Evolutionary conservation across 78 protist genomes (phyloP), one percentile per base, ranked within the genome.

Genomic region (Dictyostelium citrinum): DNA sequence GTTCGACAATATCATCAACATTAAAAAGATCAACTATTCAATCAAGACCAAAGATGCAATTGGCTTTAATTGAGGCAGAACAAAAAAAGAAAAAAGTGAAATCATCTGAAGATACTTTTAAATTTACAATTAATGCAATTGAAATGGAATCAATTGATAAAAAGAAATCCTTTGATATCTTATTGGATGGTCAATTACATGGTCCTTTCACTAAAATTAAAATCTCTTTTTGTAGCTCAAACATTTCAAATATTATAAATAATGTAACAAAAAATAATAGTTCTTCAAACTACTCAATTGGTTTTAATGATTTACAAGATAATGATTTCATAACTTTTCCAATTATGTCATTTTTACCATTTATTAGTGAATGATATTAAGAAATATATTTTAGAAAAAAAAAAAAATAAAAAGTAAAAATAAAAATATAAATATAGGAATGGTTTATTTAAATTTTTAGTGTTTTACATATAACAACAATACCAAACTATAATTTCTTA

Each of bases 91-190:
- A 88, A 76, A 71, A 78, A 58, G 31, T 55, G 9, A 84, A 43
- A 24, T 33, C 58, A 1, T 58, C 70, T n/a, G 74, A 78, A 20
- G 79, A 67, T 37, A 39, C 39, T 3, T 33, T 24, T 35, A 33
- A 17, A 22, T 88, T 88, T 22, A 45, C 49, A 31, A 68, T 35
- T 8, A 46, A 20, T 20, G 17, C 35, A 3, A 78, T 88, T 1
- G 93, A 88, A 78, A 67, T 88, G 46, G 93, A 88, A 88, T 46
- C 46, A 16, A 31, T 37, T 9, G 93, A 88, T 55, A 76, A 68
- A 68, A 88, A 43, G 80, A 88, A 88, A 67, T 68, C 81, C 6
- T 88, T 88, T 64, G 93, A 88, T 78, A 64, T 88, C 2, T 41
- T 88, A 20, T 68, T 88, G 17, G 93, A 88, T 67, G 84, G 85